Evolutionary conservation across 1,284 basidiomycete genomes (phyloP), one percentile per base, ranked within the genome.

Genomic region (Testicularia cyperi): DNA sequence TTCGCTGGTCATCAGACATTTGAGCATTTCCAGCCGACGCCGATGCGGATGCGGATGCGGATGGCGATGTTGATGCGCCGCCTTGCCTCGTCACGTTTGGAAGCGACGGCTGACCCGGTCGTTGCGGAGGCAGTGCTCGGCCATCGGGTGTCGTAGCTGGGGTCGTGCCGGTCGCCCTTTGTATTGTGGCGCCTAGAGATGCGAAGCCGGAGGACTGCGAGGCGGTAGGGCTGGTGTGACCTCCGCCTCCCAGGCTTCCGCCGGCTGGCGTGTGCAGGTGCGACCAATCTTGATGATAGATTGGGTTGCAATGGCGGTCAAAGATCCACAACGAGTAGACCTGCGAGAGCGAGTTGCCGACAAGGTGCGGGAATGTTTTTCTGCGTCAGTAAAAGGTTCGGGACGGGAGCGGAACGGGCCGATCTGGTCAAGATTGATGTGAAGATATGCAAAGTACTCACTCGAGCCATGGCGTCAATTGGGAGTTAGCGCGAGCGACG

Each of bases 211-310:
- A 62, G 2, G 61, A 44, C 16, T 62, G 58, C 9, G 67, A 56
- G 3, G 56, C 21, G 15, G 9, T 46, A 2, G 61, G 38, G 21
- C 48, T 47, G 13, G 38, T 18, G 6, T 61, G 41, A 2, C 56
- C 53, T 12, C 8, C 33, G 9, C 30, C 30, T 10, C 13, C 30
- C 1, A 40, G 19, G 2, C 28, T 30, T 25, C 45, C 12, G 5
- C 37, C 51, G 15, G 51, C 27, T 12, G 45, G 20, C 18, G 54
- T 42, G 41, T 72, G 52, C 19, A 66, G 23, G 24, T 67, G 65
- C 19, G 73, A 67, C 72, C 72, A 75, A 40, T 75, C 73, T 44
- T 72, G 67, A 33, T 74, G 65, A 39, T 71, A 75, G 39, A 75
- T 60, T 24, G 65, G 57, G 9, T 70, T 56, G 49, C 73, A 75